Evolutionary conservation across 371 early-diverging fungal species (phyloP), one percentile per base, ranked within the genome.

Genomic region (Mortierella sp.): DNA sequence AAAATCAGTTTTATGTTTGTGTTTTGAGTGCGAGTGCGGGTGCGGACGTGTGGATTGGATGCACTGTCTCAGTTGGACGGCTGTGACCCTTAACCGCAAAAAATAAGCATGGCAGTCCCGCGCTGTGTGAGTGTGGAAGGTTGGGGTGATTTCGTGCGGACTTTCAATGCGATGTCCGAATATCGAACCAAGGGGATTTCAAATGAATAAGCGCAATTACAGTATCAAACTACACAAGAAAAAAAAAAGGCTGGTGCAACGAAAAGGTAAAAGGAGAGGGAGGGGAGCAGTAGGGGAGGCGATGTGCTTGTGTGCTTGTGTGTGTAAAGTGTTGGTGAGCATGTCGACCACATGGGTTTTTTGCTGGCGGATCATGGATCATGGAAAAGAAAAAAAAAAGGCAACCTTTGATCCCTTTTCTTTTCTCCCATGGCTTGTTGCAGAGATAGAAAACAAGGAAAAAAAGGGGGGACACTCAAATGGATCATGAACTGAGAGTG

Each of bases 151-250:
- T 34, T 34, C 9, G 48, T 58, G 68, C 77, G 77, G 77, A 77
- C 77, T 77, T 74, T 77, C 39, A 68, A 67, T 52, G 44, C 5
- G 26, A 53, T 29, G 39, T 68, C 50, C 52, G 50, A 50, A 50
- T 45, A 16, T 39, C 40, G 58, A 68, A 63, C 48, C 44, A 34
- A 64, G 73, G 11, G 50, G 64, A 79, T 74, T 79, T 79, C 79
- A 71, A 48, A 79, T 79, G 79, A 74, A 74, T 79, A 79, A 79
- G 74, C 79, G 70, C 61, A 79, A 79, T 74, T 79, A 67, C 31
- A 66, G 45, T 29, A 45, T n/a, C 48, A 66, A 43, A 9, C n/a
- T 39, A n/a, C 22, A 63, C 29, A 16, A 14, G 29, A 43, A 14
- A 41, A 26, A 24, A 64, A 24, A 66, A 41, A 19, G 31, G 26